Percentiles rank a stretch among this genome's conserved stretches.
phyloP scores from a whole-genome alignment of 2,329 filamentous ascomycete genomes.

The Onygena corvina region DNA sequence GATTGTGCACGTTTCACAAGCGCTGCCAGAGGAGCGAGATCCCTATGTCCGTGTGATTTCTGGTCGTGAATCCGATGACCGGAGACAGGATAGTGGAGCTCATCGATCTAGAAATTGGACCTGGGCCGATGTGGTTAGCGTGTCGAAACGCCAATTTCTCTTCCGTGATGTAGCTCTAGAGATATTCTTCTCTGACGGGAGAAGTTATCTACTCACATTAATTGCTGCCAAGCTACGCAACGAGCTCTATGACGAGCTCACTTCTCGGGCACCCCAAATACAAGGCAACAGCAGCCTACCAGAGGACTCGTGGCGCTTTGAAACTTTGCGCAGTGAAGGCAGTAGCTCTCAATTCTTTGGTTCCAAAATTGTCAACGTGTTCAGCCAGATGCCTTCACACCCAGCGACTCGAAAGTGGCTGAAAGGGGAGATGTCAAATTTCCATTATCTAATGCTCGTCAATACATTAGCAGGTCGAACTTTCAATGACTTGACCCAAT shows the following conservation, averaged over 20 bases:
- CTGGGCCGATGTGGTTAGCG: constrained; percentile 87
- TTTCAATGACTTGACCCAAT: constrained; percentile 96
- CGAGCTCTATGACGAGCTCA: constrained; percentile 65
- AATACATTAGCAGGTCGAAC: constrained; percentile 95
- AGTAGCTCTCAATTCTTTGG: constrained; percentile 58
- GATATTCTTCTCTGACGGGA: constrained; percentile 91
- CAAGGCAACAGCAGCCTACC: constrained; percentile 58
- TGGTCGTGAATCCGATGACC: constrained; percentile 54
- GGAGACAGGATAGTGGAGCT: constrained; percentile 45
- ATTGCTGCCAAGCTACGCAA: constrained; percentile 63
- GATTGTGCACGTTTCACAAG: constrained; percentile 93
- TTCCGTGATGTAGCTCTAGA: constrained; percentile 96
- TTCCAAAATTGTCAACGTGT: constrained; percentile 82
- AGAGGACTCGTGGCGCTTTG: constrained; percentile 85
- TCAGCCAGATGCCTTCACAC: constrained; percentile 69
- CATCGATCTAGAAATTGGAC: constrained; percentile 84
- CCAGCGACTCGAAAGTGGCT: constrained; percentile 83
- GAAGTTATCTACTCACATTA: constrained; percentile 84
- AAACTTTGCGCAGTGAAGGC: constrained; percentile 61
- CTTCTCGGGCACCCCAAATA: constrained; percentile 68
- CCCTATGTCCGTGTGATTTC: constrained; percentile 91
- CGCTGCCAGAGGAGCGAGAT: constrained; percentile 80
- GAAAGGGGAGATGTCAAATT: constrained; percentile 91
- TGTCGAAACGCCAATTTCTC: constrained; percentile 88
- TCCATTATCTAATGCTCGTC: constrained; percentile 96